Evolutionary conservation across 2,329 filamentous ascomycete genomes (phyloP).

Genomic region (Lachnellula occidentalis): DNA sequence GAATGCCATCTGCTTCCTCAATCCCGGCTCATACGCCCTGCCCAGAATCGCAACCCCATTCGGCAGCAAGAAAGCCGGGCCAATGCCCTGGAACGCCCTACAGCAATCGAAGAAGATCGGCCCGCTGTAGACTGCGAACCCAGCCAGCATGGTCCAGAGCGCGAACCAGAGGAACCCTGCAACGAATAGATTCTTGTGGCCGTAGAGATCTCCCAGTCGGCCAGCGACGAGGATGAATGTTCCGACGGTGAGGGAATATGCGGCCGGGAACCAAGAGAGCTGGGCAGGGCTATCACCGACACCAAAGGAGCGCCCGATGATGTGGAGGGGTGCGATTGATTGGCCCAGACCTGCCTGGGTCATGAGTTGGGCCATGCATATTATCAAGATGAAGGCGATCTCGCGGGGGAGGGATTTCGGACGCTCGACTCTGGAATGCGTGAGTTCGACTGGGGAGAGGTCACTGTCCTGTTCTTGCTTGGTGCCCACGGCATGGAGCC

Average conservation of each 20-base stretch:
- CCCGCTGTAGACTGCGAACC: conserved; percentile 12
- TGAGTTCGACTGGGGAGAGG: neutral
- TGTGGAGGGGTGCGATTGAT: conserved; percentile 41
- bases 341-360: conserved; percentile 42
- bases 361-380: conserved; percentile 42
- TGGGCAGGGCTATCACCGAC: conserved; percentile 36
- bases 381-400: neutral
- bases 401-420: neutral
- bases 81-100: conserved; percentile 48
- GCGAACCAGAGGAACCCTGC: conserved; percentile 37
- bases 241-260: conserved; percentile 48
- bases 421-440: neutral
- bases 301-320: conserved; percentile 42
- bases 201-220: conserved; percentile 46
- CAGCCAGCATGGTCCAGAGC: conserved; percentile 19
- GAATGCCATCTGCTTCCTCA: conserved; percentile 38
- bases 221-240: conserved; percentile 48
- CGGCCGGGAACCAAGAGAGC: conserved; percentile 52
- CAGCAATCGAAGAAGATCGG: conserved; percentile 39
- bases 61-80: conserved; percentile 44
- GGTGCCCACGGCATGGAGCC: neutral
- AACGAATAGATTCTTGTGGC: conserved; percentile 43
- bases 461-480: neutral
- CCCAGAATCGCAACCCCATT: conserved; percentile 47
- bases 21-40: conserved; percentile 42